Evolutionary conservation across 2,329 filamentous ascomycete genomes (phyloP), one percentile per base, ranked within the genome.

Genomic region (Dactylellina cionopaga): DNA sequence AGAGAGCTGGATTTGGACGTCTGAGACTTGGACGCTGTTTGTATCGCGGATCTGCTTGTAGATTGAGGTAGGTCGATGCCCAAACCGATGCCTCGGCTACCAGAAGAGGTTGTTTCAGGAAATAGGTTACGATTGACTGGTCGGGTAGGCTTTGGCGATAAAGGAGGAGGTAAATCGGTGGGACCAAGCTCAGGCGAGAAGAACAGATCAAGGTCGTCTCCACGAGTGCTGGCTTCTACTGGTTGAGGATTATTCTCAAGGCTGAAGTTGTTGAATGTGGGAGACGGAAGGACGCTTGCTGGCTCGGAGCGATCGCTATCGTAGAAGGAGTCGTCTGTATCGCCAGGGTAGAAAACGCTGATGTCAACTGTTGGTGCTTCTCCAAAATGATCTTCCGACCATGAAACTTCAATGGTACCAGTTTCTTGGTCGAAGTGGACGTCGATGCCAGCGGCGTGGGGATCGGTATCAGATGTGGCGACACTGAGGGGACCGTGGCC

Each of bases 361-460:
- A 74, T 74, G 37, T 74, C 69, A 24, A 74, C 69, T 5, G 63
- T 74, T 13, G 69, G 69, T 5, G 69, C 55, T 46, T 74, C 69
- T 22, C 69, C 69, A 37, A 68, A 74, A 11, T 63, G 55, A 17
- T 74, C 69, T 24, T 58, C 47, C 5, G 69, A 74, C 69, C 69
- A 74, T 5, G 69, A 74, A 54, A 74, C 69, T 51, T 74, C 69
- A 29, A 74, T 68, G 2, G 69, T 74, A 9, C 69, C 69, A n/a
- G 54, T 68, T 41, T 74, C 69, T 63, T 74, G 69, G 25, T 74
- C 69, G 11, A 68, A 74, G 24, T 74, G 69, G 31, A 74, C 69
- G 29, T 74, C 69, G 19, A 74, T 55, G 22, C 62, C 69, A 10
- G 69, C 69, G 6, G 62, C 44, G 7, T 43, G 27, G 9, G 51